Conservation (phyloP, 768 basidiomycete species). For the Strobilomyces confusus region DNA sequence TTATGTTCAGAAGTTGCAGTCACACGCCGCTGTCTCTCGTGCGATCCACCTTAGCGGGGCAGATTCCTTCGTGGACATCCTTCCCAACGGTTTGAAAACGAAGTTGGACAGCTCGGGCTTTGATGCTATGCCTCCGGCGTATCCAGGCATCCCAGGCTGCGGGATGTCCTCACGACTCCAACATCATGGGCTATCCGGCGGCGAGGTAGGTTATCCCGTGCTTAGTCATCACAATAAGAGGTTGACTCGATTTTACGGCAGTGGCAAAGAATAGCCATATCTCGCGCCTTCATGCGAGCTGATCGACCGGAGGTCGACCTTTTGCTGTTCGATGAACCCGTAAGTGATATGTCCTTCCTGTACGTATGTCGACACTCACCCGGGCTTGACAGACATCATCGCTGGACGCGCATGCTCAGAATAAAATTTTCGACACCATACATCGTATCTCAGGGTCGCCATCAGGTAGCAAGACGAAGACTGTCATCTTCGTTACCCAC, state of each 20-base stretch:
- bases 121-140: slow-evolving; percentile 39
- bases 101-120: slow-evolving; percentile 61
- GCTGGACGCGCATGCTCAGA: slow-evolving; percentile 76
- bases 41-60: slow-evolving; percentile 77
- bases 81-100: slow-evolving; percentile 74
- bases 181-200: slow-evolving; percentile 78
- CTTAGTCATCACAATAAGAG: slow-evolving; percentile 12
- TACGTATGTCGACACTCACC: slow-evolving; percentile 7
- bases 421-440: slow-evolving; percentile 73
- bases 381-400: slow-evolving; percentile 58
- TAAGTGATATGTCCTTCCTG: slow-evolving; percentile 32
- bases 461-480: slow-evolving; percentile 56
- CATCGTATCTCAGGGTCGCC: slow-evolving; percentile 58
- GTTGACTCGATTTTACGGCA: slow-evolving; percentile 30
- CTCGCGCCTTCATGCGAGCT: slow-evolving; percentile 84
- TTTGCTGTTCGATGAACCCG: slow-evolving; percentile 82
- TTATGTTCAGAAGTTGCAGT: slow-evolving; percentile 57
- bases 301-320: slow-evolving; percentile 71
- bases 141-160: slow-evolving; percentile 27
- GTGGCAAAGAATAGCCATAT: slow-evolving; percentile 88
- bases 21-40: slow-evolving; percentile 50
- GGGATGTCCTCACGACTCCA: slow-evolving; percentile 36
- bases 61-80: slow-evolving; percentile 54
- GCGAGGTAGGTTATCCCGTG: slow-evolving; percentile 55
- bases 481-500: slow-evolving; percentile 82